Percentiles rank a stretch among this genome's conserved stretches.
Evolutionary conservation across 306 rosid species (phyloP).

Genomic region (Glycine latifolia): DNA sequence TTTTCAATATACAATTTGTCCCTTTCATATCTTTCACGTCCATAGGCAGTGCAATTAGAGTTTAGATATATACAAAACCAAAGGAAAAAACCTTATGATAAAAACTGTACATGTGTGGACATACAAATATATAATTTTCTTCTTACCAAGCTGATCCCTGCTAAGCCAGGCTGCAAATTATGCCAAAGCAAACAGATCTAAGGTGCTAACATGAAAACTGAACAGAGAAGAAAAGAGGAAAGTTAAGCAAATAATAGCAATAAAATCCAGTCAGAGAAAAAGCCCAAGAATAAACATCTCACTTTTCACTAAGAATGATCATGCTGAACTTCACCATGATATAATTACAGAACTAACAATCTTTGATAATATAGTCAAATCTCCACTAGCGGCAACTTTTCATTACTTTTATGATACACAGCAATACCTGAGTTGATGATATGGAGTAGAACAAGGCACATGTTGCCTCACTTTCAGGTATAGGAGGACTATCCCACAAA

Average conservation of each 20-base stretch:
- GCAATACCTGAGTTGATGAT: conserved; percentile 92
- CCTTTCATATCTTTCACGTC: too few relatives aligned
- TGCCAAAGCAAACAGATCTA: conserved; percentile 38
- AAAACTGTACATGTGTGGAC: too few relatives aligned
- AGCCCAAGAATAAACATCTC: conserved; percentile 33
- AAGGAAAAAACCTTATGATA: too few relatives aligned
- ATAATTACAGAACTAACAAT: conserved; percentile 17
- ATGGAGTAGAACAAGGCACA: conserved; percentile 96
- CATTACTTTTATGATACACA: neutral
- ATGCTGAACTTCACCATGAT: conserved; percentile 25
- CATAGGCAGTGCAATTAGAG: too few relatives aligned
- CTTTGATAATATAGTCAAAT: conserved; percentile 7
- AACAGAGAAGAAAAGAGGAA: conserved; percentile 10
- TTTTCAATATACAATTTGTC: too few relatives aligned
- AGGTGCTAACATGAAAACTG: conserved; percentile 32
- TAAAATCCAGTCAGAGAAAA: conserved; percentile 37
- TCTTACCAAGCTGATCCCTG: conserved; percentile 95
- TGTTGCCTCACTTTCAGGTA: conserved; percentile 79
- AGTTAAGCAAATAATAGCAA: conserved; percentile 32
- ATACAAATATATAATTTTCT: too few relatives aligned
- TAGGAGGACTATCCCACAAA: conserved; percentile 94
- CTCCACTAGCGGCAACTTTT: conserved; percentile 35
- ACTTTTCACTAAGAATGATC: conserved; percentile 40
- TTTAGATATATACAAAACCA: too few relatives aligned
- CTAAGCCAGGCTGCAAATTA: conserved; percentile 83